phyloP scores from a whole-genome alignment of 169 alveolate species.

The Plasmodium yoelii region DNA sequence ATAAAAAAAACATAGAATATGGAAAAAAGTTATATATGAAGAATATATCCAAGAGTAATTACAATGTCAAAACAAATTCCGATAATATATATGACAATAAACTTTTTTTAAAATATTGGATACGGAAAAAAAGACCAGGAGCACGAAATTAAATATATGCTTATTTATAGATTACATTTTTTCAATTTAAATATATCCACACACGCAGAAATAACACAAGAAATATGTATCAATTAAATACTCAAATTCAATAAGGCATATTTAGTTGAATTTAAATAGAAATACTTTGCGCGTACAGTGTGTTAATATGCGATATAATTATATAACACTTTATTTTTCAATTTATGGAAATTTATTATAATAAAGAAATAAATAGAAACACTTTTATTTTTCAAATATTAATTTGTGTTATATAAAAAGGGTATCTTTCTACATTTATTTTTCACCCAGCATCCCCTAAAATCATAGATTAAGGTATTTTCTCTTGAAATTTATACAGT shows the following conservation, averaged over 20 bases:
- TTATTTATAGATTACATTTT: neutral
- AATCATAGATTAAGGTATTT: no score
- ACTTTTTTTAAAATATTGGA: conserved; percentile 71
- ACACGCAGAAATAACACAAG: no score
- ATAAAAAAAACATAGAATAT: conserved; percentile 35
- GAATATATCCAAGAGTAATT: conserved; percentile 65
- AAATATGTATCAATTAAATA: no score
- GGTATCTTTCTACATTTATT: neutral
- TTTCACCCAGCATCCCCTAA: neutral
- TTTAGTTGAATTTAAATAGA: no score
- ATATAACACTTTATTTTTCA: neutral
- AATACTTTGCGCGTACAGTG: neutral
- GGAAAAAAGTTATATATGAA: conserved; percentile 36
- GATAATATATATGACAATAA: conserved; percentile 57
- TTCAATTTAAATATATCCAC: neutral
- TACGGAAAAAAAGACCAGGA: conserved; percentile 75
- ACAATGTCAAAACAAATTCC: conserved; percentile 56
- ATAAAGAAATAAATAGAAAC: conserved; percentile 2
- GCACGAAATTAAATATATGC: conserved; percentile 48
- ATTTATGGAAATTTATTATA: neutral
- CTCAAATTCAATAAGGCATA: no score
- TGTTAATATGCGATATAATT: neutral
- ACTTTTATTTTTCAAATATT: neutral
- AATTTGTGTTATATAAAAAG: neutral
- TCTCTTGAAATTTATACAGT: no score